These are phyloP conservation scores for Dendrothele bispora DNA, from an alignment of 768 basidiomycete genomes.

Conservation along the genomic window DNA sequence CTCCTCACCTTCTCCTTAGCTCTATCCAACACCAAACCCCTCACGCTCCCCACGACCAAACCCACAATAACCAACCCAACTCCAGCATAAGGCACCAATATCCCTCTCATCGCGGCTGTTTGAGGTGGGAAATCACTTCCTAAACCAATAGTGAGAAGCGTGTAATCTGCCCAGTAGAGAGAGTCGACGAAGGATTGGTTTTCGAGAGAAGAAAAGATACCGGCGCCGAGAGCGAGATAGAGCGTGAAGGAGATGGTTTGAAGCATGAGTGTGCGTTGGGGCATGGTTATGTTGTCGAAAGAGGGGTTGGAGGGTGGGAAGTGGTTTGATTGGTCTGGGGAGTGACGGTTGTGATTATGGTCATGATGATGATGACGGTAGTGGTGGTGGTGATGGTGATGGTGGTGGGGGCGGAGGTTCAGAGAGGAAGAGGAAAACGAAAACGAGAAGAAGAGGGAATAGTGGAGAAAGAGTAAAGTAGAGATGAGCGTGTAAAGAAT, in stretches of 20 bases:
- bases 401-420: no score
- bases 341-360: no score
- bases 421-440: constrained; percentile 13
- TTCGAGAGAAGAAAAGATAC: constrained; percentile 34
- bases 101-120: constrained; percentile 22
- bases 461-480: constrained; percentile 24
- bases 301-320: no score
- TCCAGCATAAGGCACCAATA: constrained; percentile 39
- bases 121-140: constrained; percentile 37
- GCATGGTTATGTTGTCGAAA: constrained; percentile 34
- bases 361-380: no score
- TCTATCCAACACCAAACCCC: constrained; percentile 37
- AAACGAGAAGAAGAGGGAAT: constrained; percentile 32
- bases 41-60: constrained; percentile 36
- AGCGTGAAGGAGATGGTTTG: constrained; percentile 38
- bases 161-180: constrained; percentile 44
- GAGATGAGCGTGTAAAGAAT: constrained; percentile 31
- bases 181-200: constrained; percentile 38
- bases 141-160: constrained; percentile 40
- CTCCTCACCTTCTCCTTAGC: constrained; percentile 33
- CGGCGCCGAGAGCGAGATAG: constrained; percentile 39
- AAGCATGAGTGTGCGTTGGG: constrained; percentile 43
- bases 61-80: constrained; percentile 38
- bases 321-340: no score
- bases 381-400: no score